Evolutionary conservation across 805 yeast species (phyloP).

Genomic region (Saccharomycopsis sp.): DNA sequence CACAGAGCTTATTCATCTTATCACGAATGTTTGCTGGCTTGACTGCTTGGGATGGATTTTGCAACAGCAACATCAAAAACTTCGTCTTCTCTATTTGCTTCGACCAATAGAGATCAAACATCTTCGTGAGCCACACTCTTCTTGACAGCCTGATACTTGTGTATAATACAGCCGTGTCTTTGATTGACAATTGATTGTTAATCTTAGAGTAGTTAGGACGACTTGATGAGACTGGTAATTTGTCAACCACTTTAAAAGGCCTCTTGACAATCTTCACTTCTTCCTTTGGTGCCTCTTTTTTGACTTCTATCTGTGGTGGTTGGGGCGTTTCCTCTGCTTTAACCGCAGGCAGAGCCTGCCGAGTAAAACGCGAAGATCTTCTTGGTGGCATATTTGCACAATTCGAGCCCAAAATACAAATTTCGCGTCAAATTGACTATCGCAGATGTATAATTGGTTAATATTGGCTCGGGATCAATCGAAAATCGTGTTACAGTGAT

Average conservation of each 20-base stretch:
- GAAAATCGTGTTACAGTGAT: not conserved
- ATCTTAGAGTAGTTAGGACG: conserved; percentile 60
- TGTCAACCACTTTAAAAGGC: conserved; percentile 62
- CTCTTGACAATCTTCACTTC: conserved; percentile 15
- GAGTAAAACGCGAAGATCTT: not conserved
- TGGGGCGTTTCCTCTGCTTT: not conserved
- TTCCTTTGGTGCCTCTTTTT: not conserved
- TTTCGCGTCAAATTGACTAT: not conserved
- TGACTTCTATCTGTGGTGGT: not conserved
- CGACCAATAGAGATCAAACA: conserved; percentile 79
- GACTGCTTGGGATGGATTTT: conserved; percentile 17
- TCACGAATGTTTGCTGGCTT: conserved; percentile 56
- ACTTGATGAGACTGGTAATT: conserved; percentile 59
- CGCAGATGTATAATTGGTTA: not conserved
- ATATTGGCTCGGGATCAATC: not conserved
- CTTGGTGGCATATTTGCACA: conserved; percentile 2
- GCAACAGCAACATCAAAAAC: conserved; percentile 29
- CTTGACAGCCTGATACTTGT: conserved; percentile 71
- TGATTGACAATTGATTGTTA: conserved; percentile 58
- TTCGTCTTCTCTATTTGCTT: conserved; percentile 42
- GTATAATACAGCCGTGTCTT: conserved; percentile 68
- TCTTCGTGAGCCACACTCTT: conserved; percentile 49
- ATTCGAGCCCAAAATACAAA: not conserved
- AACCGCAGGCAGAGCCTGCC: not conserved
- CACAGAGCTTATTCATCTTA: conserved; percentile 82